Evolutionary conservation across 2,329 filamentous ascomycete genomes (phyloP).

Genomic region (Bipolaris sorokiniana): DNA sequence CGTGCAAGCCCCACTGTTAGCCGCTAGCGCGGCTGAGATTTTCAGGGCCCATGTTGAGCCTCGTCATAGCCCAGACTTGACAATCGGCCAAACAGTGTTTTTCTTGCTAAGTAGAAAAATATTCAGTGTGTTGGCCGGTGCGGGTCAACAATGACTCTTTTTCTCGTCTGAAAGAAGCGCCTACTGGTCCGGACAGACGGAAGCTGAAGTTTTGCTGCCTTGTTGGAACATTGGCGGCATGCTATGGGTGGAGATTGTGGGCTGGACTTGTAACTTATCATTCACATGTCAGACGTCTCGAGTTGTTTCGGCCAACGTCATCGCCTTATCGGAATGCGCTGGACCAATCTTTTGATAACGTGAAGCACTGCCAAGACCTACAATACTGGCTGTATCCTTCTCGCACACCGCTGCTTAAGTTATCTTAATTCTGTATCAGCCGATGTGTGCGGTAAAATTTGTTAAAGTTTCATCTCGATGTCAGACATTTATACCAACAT

Average conservation of each 20-base stretch:
- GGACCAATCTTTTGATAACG: background rate
- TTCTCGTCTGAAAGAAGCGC: background rate
- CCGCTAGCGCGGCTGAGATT: slow-evolving; percentile 32
- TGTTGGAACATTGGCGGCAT: background rate
- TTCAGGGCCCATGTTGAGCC: slow-evolving; percentile 25
- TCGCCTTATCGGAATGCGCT: slow-evolving; percentile 1
- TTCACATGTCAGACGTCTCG: slow-evolving; percentile 7
- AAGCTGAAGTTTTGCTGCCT: background rate
- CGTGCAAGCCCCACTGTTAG: slow-evolving; percentile 31
- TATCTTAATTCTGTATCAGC: no score
- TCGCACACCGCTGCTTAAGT: background rate
- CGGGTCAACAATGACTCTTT: background rate
- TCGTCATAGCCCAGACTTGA: slow-evolving; percentile 2
- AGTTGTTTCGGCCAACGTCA: background rate
- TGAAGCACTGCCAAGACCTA: background rate
- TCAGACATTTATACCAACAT: no score
- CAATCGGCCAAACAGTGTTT: background rate
- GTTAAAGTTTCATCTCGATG: no score
- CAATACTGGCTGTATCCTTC: background rate
- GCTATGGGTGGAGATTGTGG: background rate
- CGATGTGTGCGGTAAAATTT: no score
- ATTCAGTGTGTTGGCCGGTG: slow-evolving; percentile 1
- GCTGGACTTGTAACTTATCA: background rate
- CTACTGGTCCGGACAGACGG: slow-evolving; percentile 7
- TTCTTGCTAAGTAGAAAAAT: background rate